A percentile compares a stretch with the other conserved stretches of the same genome.
Conservation (phyloP, 2,329 filamentous ascomycete genomes). For the Botrytis medusae region DNA sequence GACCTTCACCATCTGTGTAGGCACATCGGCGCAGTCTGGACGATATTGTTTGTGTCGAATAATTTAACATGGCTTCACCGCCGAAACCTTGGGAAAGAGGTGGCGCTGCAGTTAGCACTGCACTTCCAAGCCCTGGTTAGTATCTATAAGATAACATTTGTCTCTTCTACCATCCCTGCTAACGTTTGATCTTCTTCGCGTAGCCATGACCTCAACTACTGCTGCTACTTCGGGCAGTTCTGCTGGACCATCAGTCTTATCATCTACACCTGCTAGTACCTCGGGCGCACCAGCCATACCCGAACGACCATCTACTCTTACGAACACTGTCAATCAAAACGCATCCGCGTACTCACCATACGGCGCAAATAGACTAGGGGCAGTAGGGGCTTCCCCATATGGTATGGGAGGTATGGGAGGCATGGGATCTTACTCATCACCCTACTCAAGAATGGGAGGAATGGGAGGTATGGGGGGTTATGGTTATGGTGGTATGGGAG, state of each 20-base stretch:
- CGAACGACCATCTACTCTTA: constrained; percentile 75
- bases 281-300: constrained; percentile 66
- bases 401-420: constrained; percentile 40
- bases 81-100: constrained; percentile 97
- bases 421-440: constrained; percentile 44
- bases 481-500: constrained; percentile 43
- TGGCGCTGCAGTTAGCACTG: constrained; percentile 35
- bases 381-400: constrained; percentile 44
- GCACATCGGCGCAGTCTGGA: background rate
- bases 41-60: background rate
- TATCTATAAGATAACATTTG: constrained; percentile 22
- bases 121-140: constrained; percentile 37
- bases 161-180: constrained; percentile 20
- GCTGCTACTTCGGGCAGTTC: constrained; percentile 39
- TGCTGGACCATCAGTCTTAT: constrained; percentile 45
- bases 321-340: constrained; percentile 80
- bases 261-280: constrained; percentile 43
- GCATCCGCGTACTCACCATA: constrained; percentile 76
- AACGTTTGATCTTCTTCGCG: constrained; percentile 23
- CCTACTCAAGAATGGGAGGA: constrained; percentile 32
- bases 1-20: background rate
- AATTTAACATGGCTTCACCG: constrained; percentile 67
- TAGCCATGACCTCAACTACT: constrained; percentile 40
- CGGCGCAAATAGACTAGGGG: constrained; percentile 56
- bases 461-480: constrained; percentile 39